Percentiles rank a stretch among this genome's conserved stretches.
These are phyloP conservation scores for Xylaria cubensis DNA, from an alignment of 495 filamentous ascomycete genomes.

Conservation along the genomic window DNA sequence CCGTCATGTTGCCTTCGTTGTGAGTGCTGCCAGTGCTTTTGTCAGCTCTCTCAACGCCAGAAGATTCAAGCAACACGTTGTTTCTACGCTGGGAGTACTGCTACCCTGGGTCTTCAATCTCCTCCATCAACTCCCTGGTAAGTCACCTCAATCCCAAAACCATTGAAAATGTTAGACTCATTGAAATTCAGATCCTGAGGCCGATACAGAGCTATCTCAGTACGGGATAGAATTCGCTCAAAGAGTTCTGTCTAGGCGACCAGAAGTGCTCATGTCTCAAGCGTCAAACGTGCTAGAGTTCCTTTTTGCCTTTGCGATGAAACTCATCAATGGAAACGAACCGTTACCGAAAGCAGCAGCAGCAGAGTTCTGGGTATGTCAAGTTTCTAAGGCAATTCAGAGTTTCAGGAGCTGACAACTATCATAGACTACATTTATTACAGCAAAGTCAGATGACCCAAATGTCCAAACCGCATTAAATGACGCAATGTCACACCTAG, in stretches of 20 bases:
- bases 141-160: slow-evolving; percentile 32
- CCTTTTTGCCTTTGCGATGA: slow-evolving; percentile 79
- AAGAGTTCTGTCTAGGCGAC: slow-evolving; percentile 70
- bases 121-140: slow-evolving; percentile 67
- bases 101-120: slow-evolving; percentile 70
- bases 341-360: slow-evolving; percentile 81
- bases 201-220: slow-evolving; percentile 71
- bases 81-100: slow-evolving; percentile 58
- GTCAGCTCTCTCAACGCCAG: slow-evolving; percentile 67
- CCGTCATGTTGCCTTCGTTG: slow-evolving; percentile 68
- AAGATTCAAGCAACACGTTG: slow-evolving; percentile 42
- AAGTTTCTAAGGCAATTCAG: slow-evolving; percentile 26
- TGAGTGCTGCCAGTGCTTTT: slow-evolving; percentile 80
- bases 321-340: slow-evolving; percentile 73
- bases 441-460: slow-evolving; percentile 46
- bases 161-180: slow-evolving; percentile 25
- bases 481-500: slow-evolving; percentile 61
- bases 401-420: slow-evolving; percentile 18
- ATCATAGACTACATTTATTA: slow-evolving; percentile 55
- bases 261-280: slow-evolving; percentile 60
- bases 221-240: slow-evolving; percentile 61
- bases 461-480: slow-evolving; percentile 56
- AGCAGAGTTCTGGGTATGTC: slow-evolving; percentile 78
- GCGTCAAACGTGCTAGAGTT: slow-evolving; percentile 62
- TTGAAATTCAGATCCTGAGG: slow-evolving; percentile 53